phyloP scores from a whole-genome alignment of 2,329 filamentous ascomycete species.

The Xylariaceae sp. region DNA sequence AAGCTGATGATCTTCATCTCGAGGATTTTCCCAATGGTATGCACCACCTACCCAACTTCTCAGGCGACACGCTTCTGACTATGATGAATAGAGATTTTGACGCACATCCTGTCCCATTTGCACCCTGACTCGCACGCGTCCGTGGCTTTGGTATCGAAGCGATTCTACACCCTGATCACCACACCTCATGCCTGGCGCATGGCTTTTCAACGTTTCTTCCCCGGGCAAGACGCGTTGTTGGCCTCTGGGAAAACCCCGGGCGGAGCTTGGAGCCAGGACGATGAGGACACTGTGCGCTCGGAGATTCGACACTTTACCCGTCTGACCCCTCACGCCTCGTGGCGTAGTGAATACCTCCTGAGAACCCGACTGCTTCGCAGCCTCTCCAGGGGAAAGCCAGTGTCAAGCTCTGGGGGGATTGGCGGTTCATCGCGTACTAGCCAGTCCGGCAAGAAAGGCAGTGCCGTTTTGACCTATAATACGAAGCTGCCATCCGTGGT shows the following conservation, averaged over 20 bases:
- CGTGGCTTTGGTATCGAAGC: conserved; percentile 78
- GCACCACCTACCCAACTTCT: conserved; percentile 16
- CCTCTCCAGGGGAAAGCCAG: conserved; percentile 72
- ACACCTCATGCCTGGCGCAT: conserved; percentile 90
- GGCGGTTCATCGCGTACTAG: conserved; percentile 44
- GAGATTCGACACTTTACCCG: conserved; percentile 76
- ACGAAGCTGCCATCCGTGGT: conserved; percentile 74
- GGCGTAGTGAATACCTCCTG: conserved; percentile 92
- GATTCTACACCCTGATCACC: conserved; percentile 80
- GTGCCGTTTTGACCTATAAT: conserved; percentile 75
- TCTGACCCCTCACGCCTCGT: conserved; percentile 77
- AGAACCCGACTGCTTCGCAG: conserved; percentile 78
- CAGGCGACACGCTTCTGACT: conserved; percentile 16
- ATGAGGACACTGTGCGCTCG: conserved; percentile 51
- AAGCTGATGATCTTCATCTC: conserved; percentile 35
- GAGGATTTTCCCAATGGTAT: conserved; percentile 74
- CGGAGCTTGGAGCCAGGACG: conserved; percentile 36
- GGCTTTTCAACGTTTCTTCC: conserved; percentile 86
- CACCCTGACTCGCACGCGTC: conserved; percentile 75
- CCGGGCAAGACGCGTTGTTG: conserved; percentile 56
- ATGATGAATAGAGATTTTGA: conserved; percentile 67
- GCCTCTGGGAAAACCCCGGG: conserved; percentile 27
- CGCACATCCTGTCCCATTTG: conserved; percentile 83
- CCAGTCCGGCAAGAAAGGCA: conserved; percentile 55
- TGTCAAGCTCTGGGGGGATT: conserved; percentile 43